Evolutionary conservation across 495 filamentous ascomycete species (phyloP).

Genomic region (Parmelia sp.): DNA sequence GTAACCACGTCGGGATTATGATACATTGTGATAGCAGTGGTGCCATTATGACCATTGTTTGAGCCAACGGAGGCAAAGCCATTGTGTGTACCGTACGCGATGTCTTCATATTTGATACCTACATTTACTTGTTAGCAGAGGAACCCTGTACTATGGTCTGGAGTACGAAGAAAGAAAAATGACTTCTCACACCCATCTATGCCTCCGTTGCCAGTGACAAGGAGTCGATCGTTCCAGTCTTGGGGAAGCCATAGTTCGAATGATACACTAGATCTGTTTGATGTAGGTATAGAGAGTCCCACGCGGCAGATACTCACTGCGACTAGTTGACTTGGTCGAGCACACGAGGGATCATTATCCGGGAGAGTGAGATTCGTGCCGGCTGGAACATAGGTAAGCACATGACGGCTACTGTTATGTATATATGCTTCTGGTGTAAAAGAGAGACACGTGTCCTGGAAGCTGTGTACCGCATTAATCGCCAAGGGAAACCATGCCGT

Average conservation of each 20-base stretch:
- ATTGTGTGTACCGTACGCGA: constrained; percentile 38
- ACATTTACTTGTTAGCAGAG: constrained; percentile 15
- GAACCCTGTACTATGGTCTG: background rate
- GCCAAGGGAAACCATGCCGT: background rate
- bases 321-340: constrained; percentile 37
- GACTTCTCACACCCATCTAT: constrained; percentile 45
- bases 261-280: constrained; percentile 45
- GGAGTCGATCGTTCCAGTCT: constrained; percentile 45
- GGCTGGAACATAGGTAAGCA: constrained; percentile 39
- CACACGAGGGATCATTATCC: constrained; percentile 42
- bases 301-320: constrained; percentile 50
- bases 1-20: constrained; percentile 45
- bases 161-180: background rate
- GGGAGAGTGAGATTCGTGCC: constrained; percentile 45
- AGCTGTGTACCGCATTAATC: background rate
- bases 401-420: constrained; percentile 13
- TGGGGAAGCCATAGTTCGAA: constrained; percentile 55
- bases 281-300: constrained; percentile 50
- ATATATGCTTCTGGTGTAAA: constrained; percentile 18
- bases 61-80: constrained; percentile 53
- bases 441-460: constrained; percentile 11
- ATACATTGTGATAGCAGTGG: constrained; percentile 44
- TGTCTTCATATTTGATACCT: constrained; percentile 45
- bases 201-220: constrained; percentile 53
- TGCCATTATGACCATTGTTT: constrained; percentile 55